phyloP scores from a whole-genome alignment of 2,329 filamentous ascomycete genomes.

The Hypoxylon sp. region DNA sequence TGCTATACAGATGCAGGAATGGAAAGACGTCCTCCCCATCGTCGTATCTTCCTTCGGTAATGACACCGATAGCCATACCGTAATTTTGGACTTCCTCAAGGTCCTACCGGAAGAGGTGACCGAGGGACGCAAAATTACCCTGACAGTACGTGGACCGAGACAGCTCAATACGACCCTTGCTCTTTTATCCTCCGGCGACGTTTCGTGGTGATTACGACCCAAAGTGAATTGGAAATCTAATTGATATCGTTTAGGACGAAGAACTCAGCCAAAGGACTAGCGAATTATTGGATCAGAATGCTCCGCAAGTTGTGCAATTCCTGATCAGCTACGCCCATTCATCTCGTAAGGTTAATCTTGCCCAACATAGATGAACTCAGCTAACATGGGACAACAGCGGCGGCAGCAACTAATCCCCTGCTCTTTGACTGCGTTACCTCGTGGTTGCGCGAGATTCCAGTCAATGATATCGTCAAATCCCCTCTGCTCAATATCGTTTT shows the following conservation, averaged over 20 bases:
- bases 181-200: constrained; percentile 49
- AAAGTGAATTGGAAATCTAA: constrained; percentile 61
- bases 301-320: constrained; percentile 86
- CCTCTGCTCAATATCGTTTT: constrained; percentile 87
- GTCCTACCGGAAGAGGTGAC: constrained; percentile 99
- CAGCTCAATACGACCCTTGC: constrained; percentile 61
- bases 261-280: constrained; percentile 88
- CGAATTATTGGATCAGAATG: constrained; percentile 92
- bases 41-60: constrained; percentile 84
- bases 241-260: constrained; percentile 83
- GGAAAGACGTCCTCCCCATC: constrained; percentile 91
- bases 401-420: constrained; percentile 87
- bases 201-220: constrained; percentile 52
- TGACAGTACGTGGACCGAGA: constrained; percentile 90
- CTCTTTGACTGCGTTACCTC: constrained; percentile 96
- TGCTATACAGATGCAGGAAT: constrained; percentile 95
- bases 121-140: constrained; percentile 98
- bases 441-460: constrained; percentile 93
- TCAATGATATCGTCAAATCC: constrained; percentile 86
- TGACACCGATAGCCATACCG: constrained; percentile 83
- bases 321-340: constrained; percentile 93
- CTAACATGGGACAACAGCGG: constrained; percentile 64
- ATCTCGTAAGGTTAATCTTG: constrained; percentile 75
- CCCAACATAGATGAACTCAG: constrained; percentile 3
- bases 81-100: constrained; percentile 94